Percentiles rank a stretch among this genome's conserved stretches.
phyloP scores from a whole-genome alignment of 2,329 filamentous ascomycete genomes.

The Penicillium vulpinum region DNA sequence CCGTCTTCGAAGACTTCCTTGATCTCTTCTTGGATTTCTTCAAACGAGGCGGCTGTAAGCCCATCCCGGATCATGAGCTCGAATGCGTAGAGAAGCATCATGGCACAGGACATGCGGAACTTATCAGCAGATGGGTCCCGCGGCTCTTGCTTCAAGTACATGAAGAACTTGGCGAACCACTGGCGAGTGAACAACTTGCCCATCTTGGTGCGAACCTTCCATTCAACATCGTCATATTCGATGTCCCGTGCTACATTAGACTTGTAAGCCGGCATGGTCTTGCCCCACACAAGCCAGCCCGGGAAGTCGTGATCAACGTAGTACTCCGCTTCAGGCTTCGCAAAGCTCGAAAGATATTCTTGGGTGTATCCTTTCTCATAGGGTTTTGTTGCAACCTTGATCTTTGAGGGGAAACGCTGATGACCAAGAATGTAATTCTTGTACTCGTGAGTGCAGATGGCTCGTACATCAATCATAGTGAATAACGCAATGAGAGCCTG shows the following conservation, averaged over 20 bases:
- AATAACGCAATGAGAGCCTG: slow-evolving; percentile 78
- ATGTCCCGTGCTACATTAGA: slow-evolving; percentile 66
- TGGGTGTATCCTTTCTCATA: slow-evolving; percentile 77
- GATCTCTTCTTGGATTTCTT: slow-evolving; percentile 82
- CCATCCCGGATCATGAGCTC: slow-evolving; percentile 79
- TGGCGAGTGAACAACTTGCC: slow-evolving; percentile 75
- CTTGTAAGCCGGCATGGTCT: slow-evolving; percentile 76
- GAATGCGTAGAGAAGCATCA: slow-evolving; percentile 85
- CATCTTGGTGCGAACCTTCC: slow-evolving; percentile 71
- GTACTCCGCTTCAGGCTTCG: slow-evolving; percentile 75
- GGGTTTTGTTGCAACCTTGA: slow-evolving; percentile 70
- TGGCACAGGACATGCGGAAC: slow-evolving; percentile 84
- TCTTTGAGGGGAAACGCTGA: slow-evolving; percentile 73
- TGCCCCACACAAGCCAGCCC: slow-evolving; percentile 95
- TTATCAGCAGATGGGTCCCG: slow-evolving; percentile 77
- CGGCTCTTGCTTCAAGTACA: slow-evolving; percentile 93
- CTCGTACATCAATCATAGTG: slow-evolving; percentile 82
- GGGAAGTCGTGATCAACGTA: slow-evolving; percentile 90
- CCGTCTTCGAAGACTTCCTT: slow-evolving; percentile 82
- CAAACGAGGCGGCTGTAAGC: slow-evolving; percentile 73
- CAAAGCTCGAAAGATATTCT: slow-evolving; percentile 75
- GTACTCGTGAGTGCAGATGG: slow-evolving; percentile 82
- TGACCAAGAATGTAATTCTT: slow-evolving; percentile 81
- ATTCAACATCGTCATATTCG: slow-evolving; percentile 80
- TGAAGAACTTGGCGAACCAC: slow-evolving; percentile 87